Conservation (phyloP, 2,329 filamentous ascomycete genomes). For the Cadophora luteo-olivacea region DNA sequence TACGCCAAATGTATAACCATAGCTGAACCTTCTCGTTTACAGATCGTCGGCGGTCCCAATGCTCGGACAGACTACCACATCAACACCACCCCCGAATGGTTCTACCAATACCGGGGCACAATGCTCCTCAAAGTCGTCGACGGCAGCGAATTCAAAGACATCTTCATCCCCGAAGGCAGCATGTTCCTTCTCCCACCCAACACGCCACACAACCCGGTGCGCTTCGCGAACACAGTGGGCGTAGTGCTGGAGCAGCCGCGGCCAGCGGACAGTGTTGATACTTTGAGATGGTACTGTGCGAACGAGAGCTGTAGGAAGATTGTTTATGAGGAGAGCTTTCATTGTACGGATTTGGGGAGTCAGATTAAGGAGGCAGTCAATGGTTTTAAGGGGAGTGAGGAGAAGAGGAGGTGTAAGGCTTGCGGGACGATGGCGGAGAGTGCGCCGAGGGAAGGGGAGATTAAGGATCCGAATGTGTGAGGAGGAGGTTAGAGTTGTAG, state of each 20-base stretch:
- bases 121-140: conserved; percentile 96
- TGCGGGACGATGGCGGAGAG: conserved; percentile 81
- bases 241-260: conserved; percentile 89
- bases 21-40: conserved; percentile 19
- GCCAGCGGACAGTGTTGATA: conserved; percentile 73
- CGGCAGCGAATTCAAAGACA: conserved; percentile 71
- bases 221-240: conserved; percentile 93
- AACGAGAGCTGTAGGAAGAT: conserved; percentile 63
- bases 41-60: conserved; percentile 95
- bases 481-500: background rate
- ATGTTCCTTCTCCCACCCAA: conserved; percentile 94
- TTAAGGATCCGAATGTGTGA: conserved; percentile 62
- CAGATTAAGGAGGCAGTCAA: conserved; percentile 95
- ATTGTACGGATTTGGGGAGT: conserved; percentile 88
- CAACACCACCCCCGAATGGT: conserved; percentile 95
- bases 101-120: conserved; percentile 92
- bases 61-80: conserved; percentile 98
- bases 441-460: conserved; percentile 65
- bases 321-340: conserved; percentile 86
- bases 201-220: conserved; percentile 94
- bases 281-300: conserved; percentile 88
- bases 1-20: background rate
- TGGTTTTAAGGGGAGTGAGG: conserved; percentile 73
- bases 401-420: conserved; percentile 74
- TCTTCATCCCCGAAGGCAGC: conserved; percentile 89